Percentiles rank a stretch among this genome's conserved stretches.
phyloP scores from a whole-genome alignment of 352 stramenopile genomes.

The Poterioochromonas sp. region DNA sequence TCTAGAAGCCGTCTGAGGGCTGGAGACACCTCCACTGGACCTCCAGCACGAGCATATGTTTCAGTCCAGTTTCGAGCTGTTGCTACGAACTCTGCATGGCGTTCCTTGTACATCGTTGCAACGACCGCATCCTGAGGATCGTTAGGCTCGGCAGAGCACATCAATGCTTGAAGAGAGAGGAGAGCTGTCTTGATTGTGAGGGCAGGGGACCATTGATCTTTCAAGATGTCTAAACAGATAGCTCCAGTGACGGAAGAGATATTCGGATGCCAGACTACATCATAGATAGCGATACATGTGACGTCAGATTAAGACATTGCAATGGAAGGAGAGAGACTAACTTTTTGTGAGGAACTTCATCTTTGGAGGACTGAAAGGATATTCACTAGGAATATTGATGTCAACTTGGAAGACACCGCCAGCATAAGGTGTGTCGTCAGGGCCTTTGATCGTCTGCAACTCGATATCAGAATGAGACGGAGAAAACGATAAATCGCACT shows the following conservation, averaged over 20 bases:
- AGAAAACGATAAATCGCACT: background rate
- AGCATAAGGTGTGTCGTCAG: slow-evolving; percentile 69
- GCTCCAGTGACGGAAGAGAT: slow-evolving; percentile 84
- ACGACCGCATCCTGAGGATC: slow-evolving; percentile 86
- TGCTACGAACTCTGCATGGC: slow-evolving; percentile 77
- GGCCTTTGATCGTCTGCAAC: slow-evolving; percentile 54
- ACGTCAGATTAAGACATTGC: background rate
- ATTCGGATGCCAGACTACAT: slow-evolving; percentile 84
- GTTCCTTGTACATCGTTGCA: slow-evolving; percentile 86
- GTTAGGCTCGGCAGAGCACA: slow-evolving; percentile 81
- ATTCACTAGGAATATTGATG: slow-evolving; percentile 84
- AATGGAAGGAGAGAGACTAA: background rate
- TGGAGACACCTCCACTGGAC: background rate
- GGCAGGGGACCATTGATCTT: slow-evolving; percentile 89
- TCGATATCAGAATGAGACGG: background rate
- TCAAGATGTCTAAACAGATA: slow-evolving; percentile 95
- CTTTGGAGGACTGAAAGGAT: slow-evolving; percentile 90
- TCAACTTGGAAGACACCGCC: slow-evolving; percentile 76
- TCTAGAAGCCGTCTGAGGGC: slow-evolving; percentile 59
- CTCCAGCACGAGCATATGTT: slow-evolving; percentile 63
- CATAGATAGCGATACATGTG: background rate
- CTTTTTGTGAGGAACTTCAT: slow-evolving; percentile 48
- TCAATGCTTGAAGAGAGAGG: slow-evolving; percentile 83
- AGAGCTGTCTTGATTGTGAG: slow-evolving; percentile 93
- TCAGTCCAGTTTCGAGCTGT: slow-evolving; percentile 92